Conservation (phyloP, 371 early-diverging fungal species). For the Apophysomyces elegans region DNA sequence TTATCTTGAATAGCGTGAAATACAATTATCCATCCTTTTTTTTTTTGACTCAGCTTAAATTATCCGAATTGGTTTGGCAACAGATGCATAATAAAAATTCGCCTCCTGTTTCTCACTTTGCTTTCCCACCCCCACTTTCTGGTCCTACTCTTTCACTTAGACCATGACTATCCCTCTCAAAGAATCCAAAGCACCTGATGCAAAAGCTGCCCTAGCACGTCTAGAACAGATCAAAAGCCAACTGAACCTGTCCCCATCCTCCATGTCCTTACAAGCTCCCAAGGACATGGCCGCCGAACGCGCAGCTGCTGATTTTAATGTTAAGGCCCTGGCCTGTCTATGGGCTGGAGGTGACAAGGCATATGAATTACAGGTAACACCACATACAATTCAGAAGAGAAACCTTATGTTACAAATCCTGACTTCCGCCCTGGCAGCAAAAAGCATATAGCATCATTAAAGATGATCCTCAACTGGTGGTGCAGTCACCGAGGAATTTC, state of each 20-base stretch:
- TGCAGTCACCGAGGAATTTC: constrained; percentile 56
- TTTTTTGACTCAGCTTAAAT: constrained; percentile 6
- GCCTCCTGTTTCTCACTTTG: background rate
- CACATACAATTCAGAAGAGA: too few species aligned
- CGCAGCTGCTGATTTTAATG: constrained; percentile 58
- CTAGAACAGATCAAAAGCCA: constrained; percentile 39
- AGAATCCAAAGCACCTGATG: constrained; percentile 35
- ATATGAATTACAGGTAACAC: constrained; percentile 44
- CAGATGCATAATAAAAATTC: background rate
- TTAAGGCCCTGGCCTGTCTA: constrained; percentile 52
- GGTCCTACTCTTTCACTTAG: background rate
- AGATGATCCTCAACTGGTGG: constrained; percentile 61
- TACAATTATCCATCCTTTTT: too few species aligned
- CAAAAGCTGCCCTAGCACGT: constrained; percentile 39
- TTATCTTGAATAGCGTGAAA: too few species aligned
- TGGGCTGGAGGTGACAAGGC: constrained; percentile 54
- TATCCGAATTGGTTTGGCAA: constrained; percentile 1
- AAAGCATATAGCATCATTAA: constrained; percentile 57
- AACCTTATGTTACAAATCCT: background rate
- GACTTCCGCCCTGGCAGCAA: constrained; percentile 22
- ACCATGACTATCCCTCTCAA: constrained; percentile 27
- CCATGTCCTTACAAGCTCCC: constrained; percentile 47
- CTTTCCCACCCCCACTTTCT: too few species aligned
- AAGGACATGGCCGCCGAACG: constrained; percentile 62
- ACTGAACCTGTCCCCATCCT: constrained; percentile 39